Evolutionary conservation across 805 yeast species (phyloP).

Genomic region (Wickerhamiella musiphila): DNA sequence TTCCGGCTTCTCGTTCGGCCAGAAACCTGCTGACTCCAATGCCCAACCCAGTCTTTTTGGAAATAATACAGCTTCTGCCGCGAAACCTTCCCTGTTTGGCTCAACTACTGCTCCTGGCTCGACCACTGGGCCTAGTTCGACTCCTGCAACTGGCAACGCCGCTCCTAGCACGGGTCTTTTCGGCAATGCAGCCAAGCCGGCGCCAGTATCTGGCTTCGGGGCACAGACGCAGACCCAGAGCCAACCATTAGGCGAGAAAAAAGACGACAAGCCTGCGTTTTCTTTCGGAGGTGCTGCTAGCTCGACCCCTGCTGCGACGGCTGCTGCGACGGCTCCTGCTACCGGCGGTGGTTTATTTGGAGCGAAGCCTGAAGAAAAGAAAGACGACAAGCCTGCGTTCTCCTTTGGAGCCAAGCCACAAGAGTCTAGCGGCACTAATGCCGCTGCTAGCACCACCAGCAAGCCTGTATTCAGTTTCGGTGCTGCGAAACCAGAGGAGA

Average conservation of each 20-base stretch:
- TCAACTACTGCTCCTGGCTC: conserved; percentile 6
- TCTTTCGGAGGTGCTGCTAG: conserved; percentile 6
- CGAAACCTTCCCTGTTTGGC: too few relatives aligned
- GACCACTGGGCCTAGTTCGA: conserved; percentile 4
- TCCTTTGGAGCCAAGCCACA: conserved; percentile 5
- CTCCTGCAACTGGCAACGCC: background rate
- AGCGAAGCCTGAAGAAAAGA: conserved; percentile 7
- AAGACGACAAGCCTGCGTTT: conserved; percentile 8
- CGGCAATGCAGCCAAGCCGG: conserved; percentile 2
- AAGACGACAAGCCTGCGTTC: conserved; percentile 5
- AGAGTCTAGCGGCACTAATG: background rate
- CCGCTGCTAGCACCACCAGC: background rate
- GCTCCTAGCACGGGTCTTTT: conserved; percentile 4
- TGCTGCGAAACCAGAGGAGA: background rate
- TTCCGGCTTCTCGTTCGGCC: conserved; percentile 8
- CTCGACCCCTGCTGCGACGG: conserved; percentile 15
- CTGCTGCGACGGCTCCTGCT: conserved; percentile 12
- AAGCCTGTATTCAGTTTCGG: background rate
- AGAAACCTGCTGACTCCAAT: background rate
- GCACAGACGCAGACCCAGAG: too few relatives aligned
- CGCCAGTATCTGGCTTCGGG: too few relatives aligned
- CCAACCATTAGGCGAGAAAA: too few relatives aligned
- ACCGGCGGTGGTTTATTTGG: conserved; percentile 17
- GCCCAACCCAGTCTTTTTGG: too few relatives aligned
- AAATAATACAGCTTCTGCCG: background rate